Evolutionary conservation across 352 stramenopile genomes (phyloP), one percentile per base, ranked within the genome.

Genomic region (Globisporangium takayamanum): DNA sequence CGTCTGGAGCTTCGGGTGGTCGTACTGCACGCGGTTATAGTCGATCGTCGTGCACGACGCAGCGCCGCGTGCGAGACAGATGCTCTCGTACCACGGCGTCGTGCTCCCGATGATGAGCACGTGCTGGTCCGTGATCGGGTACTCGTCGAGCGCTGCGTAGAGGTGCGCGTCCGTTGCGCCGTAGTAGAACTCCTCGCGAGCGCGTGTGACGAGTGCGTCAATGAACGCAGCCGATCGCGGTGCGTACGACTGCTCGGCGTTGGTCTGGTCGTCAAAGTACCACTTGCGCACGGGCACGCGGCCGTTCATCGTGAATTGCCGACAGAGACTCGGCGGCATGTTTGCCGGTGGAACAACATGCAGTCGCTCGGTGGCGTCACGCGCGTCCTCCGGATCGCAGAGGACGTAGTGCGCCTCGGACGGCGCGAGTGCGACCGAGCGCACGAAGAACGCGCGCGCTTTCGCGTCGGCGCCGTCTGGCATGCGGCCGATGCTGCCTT

Each of bases 241-340:
- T 1, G 63, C 25, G 50, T 76, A 73, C 16, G 65, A 66, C n/a
- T 55, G 47, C 8, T 76, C 66, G 4, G 50, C 39, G 47, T 73
- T 64, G 37, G 53, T 73, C 53, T 77, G 63, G 55, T 75, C 72
- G 52, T 77, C 72, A 46, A 77, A 70, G 60, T 80, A 77, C 72
- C 68, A 77, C 60, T 75, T 74, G 48, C 69, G 66, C n/a, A 75
- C 60, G 14, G 64, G 63, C 2, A 80, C 59, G 0, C 53, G 57
- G 37, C 68, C 66, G 26, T 63, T 50, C 63, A 75, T 76, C 3
- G 66, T 80, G 59, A 69, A 80, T 14, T 62, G 63, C 16, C 51
- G 55, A 47, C 72, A 77, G 36, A 77, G 48, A 7, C 65, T 54
- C 25, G 18, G 15, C 4, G 72, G 72, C 51, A 77, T 66, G 50